Evolutionary conservation across 805 yeast genomes (phyloP).

Genomic region (Ascoidea asiatica): DNA sequence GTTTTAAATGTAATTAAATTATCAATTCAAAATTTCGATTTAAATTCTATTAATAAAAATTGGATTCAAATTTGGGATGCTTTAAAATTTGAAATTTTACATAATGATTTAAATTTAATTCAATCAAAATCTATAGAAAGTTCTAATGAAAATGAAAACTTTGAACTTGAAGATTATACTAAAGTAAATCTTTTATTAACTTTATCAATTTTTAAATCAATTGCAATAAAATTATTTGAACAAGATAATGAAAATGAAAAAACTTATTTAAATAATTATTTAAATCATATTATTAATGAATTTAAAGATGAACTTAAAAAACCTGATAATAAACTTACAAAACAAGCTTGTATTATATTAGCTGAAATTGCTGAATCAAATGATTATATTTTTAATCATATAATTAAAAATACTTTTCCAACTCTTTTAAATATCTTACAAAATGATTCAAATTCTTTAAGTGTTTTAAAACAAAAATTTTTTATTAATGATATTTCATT

Average conservation of each 20-base stretch:
- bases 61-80: slow-evolving; percentile 83
- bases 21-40: slow-evolving; percentile 41
- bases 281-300: slow-evolving; percentile 31
- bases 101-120: slow-evolving; percentile 36
- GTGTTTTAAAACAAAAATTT: slow-evolving; percentile 43
- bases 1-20: slow-evolving; percentile 46
- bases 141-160: slow-evolving; percentile 21
- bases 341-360: slow-evolving; percentile 50
- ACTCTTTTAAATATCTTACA: slow-evolving; percentile 19
- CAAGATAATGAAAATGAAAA: too few species aligned
- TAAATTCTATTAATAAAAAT: slow-evolving; percentile 33
- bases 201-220: slow-evolving; percentile 27
- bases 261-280: slow-evolving; percentile 25
- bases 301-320: slow-evolving; percentile 36
- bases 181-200: slow-evolving; percentile 25
- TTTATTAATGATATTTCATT: slow-evolving; percentile 47
- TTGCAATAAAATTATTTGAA: slow-evolving; percentile 25
- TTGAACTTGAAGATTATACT: slow-evolving; percentile 25
- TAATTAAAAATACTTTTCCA: slow-evolving; percentile 34
- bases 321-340: slow-evolving; percentile 37
- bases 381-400: slow-evolving; percentile 28
- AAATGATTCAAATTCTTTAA: slow-evolving; percentile 22
- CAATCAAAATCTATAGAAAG: slow-evolving; percentile 18
- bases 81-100: slow-evolving; percentile 77
- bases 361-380: slow-evolving; percentile 41